Conservation (phyloP, 2,329 filamentous ascomycete species). For the Trichoderma atrobrunneum region DNA sequence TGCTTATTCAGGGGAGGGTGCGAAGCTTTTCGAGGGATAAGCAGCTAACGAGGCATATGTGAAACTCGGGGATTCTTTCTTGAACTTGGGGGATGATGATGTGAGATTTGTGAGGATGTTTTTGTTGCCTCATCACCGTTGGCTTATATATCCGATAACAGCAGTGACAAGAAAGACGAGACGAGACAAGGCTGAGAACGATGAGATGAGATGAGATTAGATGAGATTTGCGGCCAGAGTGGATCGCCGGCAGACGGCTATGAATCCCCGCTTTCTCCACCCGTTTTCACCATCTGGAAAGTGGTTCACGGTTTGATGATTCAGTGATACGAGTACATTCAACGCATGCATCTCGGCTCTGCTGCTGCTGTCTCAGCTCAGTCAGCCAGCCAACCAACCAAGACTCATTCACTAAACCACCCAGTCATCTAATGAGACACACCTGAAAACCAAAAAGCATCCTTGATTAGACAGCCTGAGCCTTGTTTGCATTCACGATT, state of each 20-base stretch:
- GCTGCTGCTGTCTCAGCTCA: neutral
- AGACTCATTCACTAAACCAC: neutral
- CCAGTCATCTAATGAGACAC: neutral
- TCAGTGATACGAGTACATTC: neutral
- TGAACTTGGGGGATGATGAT: neutral
- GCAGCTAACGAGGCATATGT: neutral
- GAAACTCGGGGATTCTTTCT: neutral
- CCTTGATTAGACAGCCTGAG: neutral
- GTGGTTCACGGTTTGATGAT: neutral
- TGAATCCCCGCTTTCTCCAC: constrained; percentile 16
- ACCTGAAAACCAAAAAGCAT: neutral
- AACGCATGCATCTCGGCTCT: neutral
- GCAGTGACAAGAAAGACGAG: neutral
- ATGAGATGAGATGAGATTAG: neutral
- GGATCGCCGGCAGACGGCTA: neutral
- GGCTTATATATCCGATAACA: neutral
- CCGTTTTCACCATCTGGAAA: neutral
- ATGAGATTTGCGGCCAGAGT: neutral
- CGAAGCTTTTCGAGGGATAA: constrained; percentile 7
- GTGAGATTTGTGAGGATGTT: neutral
- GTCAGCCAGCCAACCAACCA: neutral
- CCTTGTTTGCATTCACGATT: neutral
- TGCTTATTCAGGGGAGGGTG: neutral
- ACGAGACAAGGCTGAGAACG: neutral
- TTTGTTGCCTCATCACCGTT: neutral